Percentiles rank a stretch among this genome's conserved stretches.
phyloP scores from a whole-genome alignment of 2,329 filamentous ascomycete genomes.

The Fusarium azukiicola region DNA sequence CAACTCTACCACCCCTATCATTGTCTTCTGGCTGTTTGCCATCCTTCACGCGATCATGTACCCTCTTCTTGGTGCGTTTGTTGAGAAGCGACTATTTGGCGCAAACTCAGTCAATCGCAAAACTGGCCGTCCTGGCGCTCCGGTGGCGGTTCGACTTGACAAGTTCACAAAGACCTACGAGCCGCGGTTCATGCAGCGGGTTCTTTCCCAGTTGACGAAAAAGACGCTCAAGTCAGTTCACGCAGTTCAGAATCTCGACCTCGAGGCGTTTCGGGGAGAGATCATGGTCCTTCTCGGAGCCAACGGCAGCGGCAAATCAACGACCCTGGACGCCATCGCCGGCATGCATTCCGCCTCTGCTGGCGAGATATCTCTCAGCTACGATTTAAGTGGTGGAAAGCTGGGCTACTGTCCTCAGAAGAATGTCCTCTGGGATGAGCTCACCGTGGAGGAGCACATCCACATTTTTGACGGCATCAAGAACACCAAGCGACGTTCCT shows the following conservation, averaged over 20 bases:
- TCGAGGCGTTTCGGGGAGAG: constrained; percentile 86
- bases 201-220: neutral
- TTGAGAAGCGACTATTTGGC: neutral
- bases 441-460: constrained; percentile 28
- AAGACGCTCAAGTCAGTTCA: constrained; percentile 73
- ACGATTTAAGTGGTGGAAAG: constrained; percentile 25
- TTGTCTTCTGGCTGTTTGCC: constrained; percentile 17
- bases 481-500: neutral
- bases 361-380: constrained; percentile 25
- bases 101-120: neutral
- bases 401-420: constrained; percentile 30
- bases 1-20: neutral
- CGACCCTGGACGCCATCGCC: constrained; percentile 89
- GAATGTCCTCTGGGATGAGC: constrained; percentile 36
- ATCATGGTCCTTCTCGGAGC: constrained; percentile 90
- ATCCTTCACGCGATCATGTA: neutral
- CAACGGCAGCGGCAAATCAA: constrained; percentile 92
- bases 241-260: constrained; percentile 85
- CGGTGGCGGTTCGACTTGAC: neutral
- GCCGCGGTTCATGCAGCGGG: constrained; percentile 60
- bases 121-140: neutral
- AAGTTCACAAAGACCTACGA: constrained; percentile 81
- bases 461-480: constrained; percentile 28
- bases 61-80: neutral
- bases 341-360: constrained; percentile 76